These are phyloP conservation scores for Tarenaya hassleriana DNA, from an alignment of 345 rosid species.

Conservation along the genomic window DNA sequence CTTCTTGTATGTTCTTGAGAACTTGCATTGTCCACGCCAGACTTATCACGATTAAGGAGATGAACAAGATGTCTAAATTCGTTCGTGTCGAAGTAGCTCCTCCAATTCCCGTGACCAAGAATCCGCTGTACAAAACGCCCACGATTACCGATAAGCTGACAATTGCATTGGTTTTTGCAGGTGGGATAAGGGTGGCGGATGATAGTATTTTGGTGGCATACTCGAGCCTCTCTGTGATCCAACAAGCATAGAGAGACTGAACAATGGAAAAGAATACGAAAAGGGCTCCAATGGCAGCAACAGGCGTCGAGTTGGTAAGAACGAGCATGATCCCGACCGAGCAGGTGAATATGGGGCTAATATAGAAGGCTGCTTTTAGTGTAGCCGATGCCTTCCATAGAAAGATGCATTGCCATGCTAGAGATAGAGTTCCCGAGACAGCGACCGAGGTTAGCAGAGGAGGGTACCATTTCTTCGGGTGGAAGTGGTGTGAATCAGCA, in stretches of 20 bases:
- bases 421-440: constrained; percentile 38
- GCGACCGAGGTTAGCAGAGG: constrained; percentile 56
- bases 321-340: constrained; percentile 41
- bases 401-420: constrained; percentile 48
- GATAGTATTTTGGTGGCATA: constrained; percentile 49
- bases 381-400: constrained; percentile 34
- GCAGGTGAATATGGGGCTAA: constrained; percentile 50
- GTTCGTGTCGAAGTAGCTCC: constrained; percentile 64
- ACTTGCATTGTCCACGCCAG: constrained; percentile 76
- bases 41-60: constrained; percentile 46
- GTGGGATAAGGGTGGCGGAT: constrained; percentile 46
- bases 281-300: constrained; percentile 31
- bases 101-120: constrained; percentile 69
- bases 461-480: constrained; percentile 67
- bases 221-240: constrained; percentile 56
- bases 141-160: constrained; percentile 27
- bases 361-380: constrained; percentile 46
- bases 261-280: constrained; percentile 28
- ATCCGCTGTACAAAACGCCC: constrained; percentile 40
- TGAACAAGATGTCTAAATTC: constrained; percentile 44
- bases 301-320: constrained; percentile 23
- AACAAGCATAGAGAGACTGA: constrained; percentile 59
- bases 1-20: constrained; percentile 49
- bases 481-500: constrained; percentile 40
- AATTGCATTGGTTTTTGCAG: constrained; percentile 31